These are phyloP conservation scores for Nakaseomyces delphensis DNA, from an alignment of 1,139 yeast genomes.

Conservation along the genomic window DNA sequence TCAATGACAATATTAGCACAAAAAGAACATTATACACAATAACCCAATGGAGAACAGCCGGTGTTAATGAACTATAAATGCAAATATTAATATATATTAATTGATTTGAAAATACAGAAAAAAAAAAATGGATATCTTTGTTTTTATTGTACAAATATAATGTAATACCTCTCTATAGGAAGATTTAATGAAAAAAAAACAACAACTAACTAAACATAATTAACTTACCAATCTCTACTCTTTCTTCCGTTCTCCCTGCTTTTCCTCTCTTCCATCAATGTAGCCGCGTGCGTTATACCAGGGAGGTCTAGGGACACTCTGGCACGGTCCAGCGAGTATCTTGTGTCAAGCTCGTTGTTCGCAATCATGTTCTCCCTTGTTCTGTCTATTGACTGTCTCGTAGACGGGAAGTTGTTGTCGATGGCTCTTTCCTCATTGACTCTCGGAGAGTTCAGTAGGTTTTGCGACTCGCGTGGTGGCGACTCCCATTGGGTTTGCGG, in stretches of 20 bases:
- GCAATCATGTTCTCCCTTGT: slow-evolving; percentile 33
- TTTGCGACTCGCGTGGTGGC: slow-evolving; percentile 14
- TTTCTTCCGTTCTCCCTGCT: slow-evolving; percentile 8
- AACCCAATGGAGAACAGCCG: no score
- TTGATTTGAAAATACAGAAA: no score
- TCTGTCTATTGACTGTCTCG: slow-evolving; percentile 32
- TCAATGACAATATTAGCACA: no score
- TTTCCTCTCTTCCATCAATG: slow-evolving; percentile 26
- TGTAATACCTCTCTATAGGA: no score
- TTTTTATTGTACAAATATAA: no score
- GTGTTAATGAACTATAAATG: no score
- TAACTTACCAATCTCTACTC: not conserved
- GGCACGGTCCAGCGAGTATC: slow-evolving; percentile 34
- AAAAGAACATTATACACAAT: no score
- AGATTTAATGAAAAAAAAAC: no score
- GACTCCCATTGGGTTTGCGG: slow-evolving; percentile 6
- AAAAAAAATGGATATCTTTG: no score
- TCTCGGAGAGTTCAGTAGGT: slow-evolving; percentile 21
- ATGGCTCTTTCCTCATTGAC: slow-evolving; percentile 6
- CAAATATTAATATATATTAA: no score
- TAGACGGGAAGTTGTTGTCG: not conserved
- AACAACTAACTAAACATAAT: not conserved
- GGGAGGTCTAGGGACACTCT: slow-evolving; percentile 35
- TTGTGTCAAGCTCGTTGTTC: slow-evolving; percentile 31
- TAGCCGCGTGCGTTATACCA: slow-evolving; percentile 33